Evolutionary conservation across 768 basidiomycete genomes (phyloP), one percentile per base, ranked within the genome.

Genomic region (Trametes gibbosa): DNA sequence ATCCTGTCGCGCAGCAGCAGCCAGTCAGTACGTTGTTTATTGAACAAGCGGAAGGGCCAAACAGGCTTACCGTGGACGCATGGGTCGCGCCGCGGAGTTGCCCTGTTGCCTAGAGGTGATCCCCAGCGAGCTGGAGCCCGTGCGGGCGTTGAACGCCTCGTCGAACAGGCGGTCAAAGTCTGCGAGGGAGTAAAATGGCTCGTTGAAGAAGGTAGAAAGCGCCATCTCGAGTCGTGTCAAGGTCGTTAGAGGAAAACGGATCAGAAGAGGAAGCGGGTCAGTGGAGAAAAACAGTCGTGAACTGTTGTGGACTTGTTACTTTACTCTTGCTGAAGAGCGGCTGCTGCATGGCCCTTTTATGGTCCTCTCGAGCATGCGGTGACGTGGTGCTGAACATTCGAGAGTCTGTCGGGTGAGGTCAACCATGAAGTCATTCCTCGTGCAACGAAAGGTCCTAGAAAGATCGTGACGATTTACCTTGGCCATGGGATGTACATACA

Each of bases 141-240:
- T 65, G 51, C 70, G 70, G 13, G 65, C 62, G 50, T 40, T 59
- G 59, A 77, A 68, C 16, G 75, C 69, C 29, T 80, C 77, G 53
- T 79, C 77, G 59, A 81, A 70, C 56, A 80, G 63, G 59, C 74
- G 77, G 41, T 81, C 77, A 37, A 79, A 73, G 52, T 78, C 74
- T 57, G 75, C 66, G 64, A 70, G 50, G 35, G 70, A 66, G 64
- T 66, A 69, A 67, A 76, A 76, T 16, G 78, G 77, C 63, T 81
- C 76, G 69, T 77, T 74, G 65, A 72, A 71, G 70, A 73, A 73
- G 40, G 70, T 68, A 34, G 73, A 71, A 63, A 74, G 68, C 19
- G 74, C 69, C 73, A 74, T 74, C 35, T 59, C 54, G 58, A 58
- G 55, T 62, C 55, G 61, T 57, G n/a, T 4, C 4, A 57, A 35